These are phyloP conservation scores for Phanerodontia chrysosporium DNA, from an alignment of 768 basidiomycete genomes.

Conservation along the genomic window DNA sequence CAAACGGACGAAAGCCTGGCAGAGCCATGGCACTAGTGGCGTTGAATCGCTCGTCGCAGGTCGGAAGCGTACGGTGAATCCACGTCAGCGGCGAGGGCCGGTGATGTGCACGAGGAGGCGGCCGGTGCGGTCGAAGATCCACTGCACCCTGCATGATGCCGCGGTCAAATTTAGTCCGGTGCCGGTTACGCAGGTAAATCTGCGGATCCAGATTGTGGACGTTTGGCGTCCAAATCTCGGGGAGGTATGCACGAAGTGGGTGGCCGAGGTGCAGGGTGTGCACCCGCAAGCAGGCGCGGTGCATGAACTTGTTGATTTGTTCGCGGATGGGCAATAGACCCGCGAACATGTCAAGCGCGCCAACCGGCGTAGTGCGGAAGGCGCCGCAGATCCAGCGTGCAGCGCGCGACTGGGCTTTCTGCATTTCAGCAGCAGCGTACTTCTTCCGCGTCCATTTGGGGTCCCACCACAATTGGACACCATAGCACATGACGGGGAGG, in stretches of 20 bases:
- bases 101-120: too few species aligned
- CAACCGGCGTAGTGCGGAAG: conserved; percentile 15
- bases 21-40: background rate
- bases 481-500: conserved; percentile 16
- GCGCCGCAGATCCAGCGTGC: conserved; percentile 15
- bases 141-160: too few species aligned
- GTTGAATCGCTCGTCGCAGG: background rate
- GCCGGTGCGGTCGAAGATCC: too few species aligned
- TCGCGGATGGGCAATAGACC: conserved; percentile 13
- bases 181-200: background rate
- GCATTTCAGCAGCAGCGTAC: conserved; percentile 4
- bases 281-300: background rate
- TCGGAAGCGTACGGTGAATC: background rate
- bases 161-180: background rate
- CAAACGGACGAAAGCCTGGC: background rate
- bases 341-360: conserved; percentile 11
- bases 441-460: conserved; percentile 6
- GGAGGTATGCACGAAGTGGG: conserved; percentile 2
- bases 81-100: background rate
- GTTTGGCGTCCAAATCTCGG: background rate
- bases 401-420: conserved; percentile 13
- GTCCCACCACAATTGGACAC: conserved; percentile 17
- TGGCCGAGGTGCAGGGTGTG: conserved; percentile 5
- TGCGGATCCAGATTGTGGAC: background rate
- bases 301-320: conserved; percentile 12